These are phyloP conservation scores for Rhodamnia argentea DNA, from an alignment of 345 rosid species.

Conservation along the genomic window DNA sequence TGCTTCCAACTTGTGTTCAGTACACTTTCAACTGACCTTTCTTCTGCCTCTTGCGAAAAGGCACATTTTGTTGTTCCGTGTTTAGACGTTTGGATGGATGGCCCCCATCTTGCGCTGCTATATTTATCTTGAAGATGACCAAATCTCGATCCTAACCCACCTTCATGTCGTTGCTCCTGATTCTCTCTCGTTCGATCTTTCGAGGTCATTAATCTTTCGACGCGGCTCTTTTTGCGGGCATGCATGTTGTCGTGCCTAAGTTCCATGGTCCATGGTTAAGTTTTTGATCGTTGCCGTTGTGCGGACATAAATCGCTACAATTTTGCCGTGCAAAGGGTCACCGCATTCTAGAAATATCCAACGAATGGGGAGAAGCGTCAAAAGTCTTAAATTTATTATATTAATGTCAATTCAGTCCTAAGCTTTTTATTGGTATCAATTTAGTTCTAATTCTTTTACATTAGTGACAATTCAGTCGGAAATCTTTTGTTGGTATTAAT, in stretches of 20 bases:
- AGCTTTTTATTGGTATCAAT: too few species aligned
- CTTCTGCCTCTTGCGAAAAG: background rate
- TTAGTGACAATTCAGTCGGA: too few species aligned
- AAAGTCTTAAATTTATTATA: too few species aligned
- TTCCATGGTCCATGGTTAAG: background rate
- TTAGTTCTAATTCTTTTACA: too few species aligned
- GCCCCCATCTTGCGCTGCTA: background rate
- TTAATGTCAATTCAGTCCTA: too few species aligned
- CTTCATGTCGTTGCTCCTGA: background rate
- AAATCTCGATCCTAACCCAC: background rate
- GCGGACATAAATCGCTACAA: background rate
- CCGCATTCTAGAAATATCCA: too few species aligned
- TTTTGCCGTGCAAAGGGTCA: too few species aligned
- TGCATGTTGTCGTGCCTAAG: background rate
- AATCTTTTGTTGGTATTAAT: too few species aligned
- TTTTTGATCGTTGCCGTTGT: background rate
- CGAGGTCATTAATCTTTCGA: background rate
- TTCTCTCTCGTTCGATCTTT: background rate
- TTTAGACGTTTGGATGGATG: background rate
- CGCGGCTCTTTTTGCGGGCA: background rate
- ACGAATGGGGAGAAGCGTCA: too few species aligned
- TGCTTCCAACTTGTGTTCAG: background rate
- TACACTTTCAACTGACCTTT: background rate
- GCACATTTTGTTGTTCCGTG: background rate
- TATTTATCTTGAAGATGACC: background rate